Conservation (phyloP, 2,329 filamentous ascomycete genomes). For the Endocalyx cinctus region DNA sequence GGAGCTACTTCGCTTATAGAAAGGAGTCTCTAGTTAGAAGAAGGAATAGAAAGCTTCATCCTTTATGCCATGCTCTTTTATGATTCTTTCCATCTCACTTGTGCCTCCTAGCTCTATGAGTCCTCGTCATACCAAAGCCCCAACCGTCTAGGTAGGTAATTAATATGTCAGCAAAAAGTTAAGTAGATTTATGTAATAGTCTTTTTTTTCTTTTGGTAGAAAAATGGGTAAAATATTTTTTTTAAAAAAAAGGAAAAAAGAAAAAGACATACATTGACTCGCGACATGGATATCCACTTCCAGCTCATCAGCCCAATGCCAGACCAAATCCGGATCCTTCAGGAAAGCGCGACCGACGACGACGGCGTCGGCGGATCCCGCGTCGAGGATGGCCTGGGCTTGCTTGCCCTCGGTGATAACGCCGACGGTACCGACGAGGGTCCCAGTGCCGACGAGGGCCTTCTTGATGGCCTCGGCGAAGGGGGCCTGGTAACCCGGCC, state of each 20-base stretch:
- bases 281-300: conserved; percentile 53
- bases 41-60: too few relatives aligned
- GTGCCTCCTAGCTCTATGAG: conserved; percentile 12
- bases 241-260: conserved; percentile 1
- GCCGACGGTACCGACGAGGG: conserved; percentile 56
- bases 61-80: too few relatives aligned
- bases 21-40: too few relatives aligned
- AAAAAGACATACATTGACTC: conserved; percentile 39
- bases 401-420: conserved; percentile 52
- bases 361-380: conserved; percentile 48
- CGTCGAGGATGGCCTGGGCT: conserved; percentile 51
- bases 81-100: too few relatives aligned
- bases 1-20: too few relatives aligned
- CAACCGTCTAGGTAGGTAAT: conserved; percentile 11
- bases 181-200: too few relatives aligned
- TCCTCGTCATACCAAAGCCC: conserved; percentile 16
- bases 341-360: conserved; percentile 58
- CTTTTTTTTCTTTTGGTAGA: too few relatives aligned
- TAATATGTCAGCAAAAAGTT: too few relatives aligned
- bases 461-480: conserved; percentile 69
- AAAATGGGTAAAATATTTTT: too few relatives aligned
- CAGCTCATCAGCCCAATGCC: conserved; percentile 57
- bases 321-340: conserved; percentile 58
- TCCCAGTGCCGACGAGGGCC: conserved; percentile 57
- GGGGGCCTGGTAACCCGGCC: conserved; percentile 65